These are phyloP conservation scores for Fomitopsis pulvina DNA, from an alignment of 768 basidiomycete species.

Conservation along the genomic window DNA sequence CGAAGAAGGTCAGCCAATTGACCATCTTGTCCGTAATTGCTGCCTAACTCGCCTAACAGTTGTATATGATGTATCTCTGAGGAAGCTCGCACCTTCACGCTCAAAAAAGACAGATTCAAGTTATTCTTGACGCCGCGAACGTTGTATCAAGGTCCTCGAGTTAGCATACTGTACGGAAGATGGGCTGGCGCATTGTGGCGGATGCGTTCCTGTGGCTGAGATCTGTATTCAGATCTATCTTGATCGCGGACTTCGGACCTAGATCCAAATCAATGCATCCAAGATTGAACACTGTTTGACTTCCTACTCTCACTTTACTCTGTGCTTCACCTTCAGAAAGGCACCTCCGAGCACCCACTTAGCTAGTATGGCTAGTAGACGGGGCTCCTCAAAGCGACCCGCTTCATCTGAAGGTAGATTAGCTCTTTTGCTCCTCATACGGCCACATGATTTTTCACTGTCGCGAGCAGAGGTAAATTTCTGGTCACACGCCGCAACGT, in stretches of 20 bases:
- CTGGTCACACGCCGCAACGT: conserved; percentile 64
- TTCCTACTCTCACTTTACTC: neutral
- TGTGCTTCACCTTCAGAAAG: too few relatives aligned
- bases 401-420: conserved; percentile 70
- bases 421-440: conserved; percentile 9
- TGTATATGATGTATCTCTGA: conserved; percentile 78
- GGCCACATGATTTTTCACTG: neutral
- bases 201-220: too few relatives aligned
- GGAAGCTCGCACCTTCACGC: conserved; percentile 43
- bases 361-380: conserved; percentile 61
- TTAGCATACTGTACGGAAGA: neutral
- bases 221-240: neutral
- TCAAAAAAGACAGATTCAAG: neutral
- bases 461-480: conserved; percentile 58
- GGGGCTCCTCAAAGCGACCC: conserved; percentile 53
- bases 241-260: neutral
- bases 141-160: neutral
- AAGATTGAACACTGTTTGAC: neutral
- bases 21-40: neutral
- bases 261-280: neutral
- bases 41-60: conserved; percentile 37
- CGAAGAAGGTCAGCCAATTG: conserved; percentile 58
- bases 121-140: neutral
- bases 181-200: too few relatives aligned
- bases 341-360: too few relatives aligned